Conservation (phyloP, 805 yeast species). For the Ogataea degrootiae region DNA sequence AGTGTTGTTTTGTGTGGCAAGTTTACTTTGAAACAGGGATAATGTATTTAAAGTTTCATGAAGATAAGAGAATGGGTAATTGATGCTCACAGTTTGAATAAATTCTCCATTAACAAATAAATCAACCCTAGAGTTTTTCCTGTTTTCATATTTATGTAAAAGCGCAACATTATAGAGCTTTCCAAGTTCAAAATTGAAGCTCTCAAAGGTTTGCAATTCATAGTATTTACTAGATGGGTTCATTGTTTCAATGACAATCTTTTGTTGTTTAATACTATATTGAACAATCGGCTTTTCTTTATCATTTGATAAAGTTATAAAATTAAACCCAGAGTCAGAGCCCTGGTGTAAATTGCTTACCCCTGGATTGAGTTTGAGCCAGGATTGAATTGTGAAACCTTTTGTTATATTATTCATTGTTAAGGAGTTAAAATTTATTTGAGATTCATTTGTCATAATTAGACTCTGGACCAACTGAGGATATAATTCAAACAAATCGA, state of each 20-base stretch:
- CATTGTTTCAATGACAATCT: slow-evolving; percentile 11
- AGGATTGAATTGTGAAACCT: slow-evolving; percentile 23
- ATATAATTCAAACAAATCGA: slow-evolving; percentile 3
- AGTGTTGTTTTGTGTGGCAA: background rate
- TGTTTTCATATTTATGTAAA: slow-evolving; percentile 19
- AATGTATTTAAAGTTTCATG: background rate
- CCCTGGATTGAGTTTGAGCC: slow-evolving; percentile 19
- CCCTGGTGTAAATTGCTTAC: background rate
- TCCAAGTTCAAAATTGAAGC: slow-evolving; percentile 23
- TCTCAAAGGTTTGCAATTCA: slow-evolving; percentile 20
- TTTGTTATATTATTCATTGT: slow-evolving; percentile 6
- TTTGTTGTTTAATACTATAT: slow-evolving; percentile 13
- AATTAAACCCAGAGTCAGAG: background rate
- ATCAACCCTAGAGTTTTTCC: slow-evolving; percentile 33
- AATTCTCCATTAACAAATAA: slow-evolving; percentile 48
- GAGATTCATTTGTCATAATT: slow-evolving; percentile 7
- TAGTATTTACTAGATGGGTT: slow-evolving; percentile 2
- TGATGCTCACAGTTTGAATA: slow-evolving; percentile 24
- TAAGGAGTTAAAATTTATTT: slow-evolving; percentile 9
- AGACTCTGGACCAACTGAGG: slow-evolving; percentile 7
- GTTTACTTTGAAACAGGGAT: slow-evolving; percentile 1
- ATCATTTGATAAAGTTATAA: slow-evolving; percentile 4
- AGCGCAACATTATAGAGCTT: slow-evolving; percentile 24
- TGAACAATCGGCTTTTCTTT: slow-evolving; percentile 5
- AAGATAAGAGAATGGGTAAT: slow-evolving; percentile 6